A percentile compares a stretch with the other conserved stretches of the same genome.
Conservation (phyloP, 306 rosid species). For the Cajanus cajan region DNA sequence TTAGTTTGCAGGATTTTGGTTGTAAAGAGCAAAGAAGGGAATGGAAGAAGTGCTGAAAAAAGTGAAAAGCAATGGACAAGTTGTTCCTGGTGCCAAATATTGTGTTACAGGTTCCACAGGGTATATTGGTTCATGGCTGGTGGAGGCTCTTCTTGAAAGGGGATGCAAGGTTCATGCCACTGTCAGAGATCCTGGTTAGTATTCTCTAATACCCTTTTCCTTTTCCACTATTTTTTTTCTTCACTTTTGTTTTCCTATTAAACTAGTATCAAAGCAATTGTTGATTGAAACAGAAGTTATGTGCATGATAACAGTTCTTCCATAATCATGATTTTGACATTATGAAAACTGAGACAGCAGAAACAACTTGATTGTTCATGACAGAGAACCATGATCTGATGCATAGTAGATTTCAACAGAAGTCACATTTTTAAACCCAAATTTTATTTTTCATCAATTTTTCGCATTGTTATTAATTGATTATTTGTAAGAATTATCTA, state of each 20-base stretch:
- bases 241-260: not conserved
- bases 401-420: not conserved
- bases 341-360: not conserved
- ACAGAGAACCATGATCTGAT: not conserved
- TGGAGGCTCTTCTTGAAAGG: constrained; percentile 64
- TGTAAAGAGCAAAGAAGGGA: not conserved
- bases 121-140: constrained; percentile 72
- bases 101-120: constrained; percentile 82
- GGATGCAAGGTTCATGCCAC: constrained; percentile 82
- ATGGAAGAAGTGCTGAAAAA: constrained; percentile 34
- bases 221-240: not conserved
- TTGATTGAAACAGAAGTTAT: not conserved
- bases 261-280: not conserved
- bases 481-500: too few relatives aligned
- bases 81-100: constrained; percentile 28
- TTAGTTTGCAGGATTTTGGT: not conserved
- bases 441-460: not conserved
- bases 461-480: too few relatives aligned
- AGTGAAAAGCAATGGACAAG: not conserved
- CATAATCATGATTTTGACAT: not conserved
- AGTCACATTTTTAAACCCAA: not conserved
- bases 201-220: not conserved
- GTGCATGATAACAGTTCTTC: not conserved
- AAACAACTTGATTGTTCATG: not conserved
- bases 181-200: constrained; percentile 68